A percentile compares a stretch with the other conserved stretches of the same genome.
Evolutionary conservation across 495 filamentous ascomycete genomes (phyloP).

Genomic region (Aspergillus biplanus): DNA sequence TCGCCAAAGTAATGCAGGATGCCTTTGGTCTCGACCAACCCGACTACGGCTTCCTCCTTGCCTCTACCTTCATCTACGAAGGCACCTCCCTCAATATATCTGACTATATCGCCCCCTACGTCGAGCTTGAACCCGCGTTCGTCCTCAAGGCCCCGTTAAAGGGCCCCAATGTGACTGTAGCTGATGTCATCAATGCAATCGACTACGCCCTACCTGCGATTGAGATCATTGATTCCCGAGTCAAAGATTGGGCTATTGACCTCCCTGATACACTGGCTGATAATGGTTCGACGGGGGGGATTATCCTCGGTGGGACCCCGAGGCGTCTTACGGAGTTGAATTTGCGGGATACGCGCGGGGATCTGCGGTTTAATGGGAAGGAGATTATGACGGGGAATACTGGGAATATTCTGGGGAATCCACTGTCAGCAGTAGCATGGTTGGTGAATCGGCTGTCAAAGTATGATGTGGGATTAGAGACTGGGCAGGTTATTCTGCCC

Average conservation of each 20-base stretch:
- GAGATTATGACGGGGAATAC: constrained; percentile 30
- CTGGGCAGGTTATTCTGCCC: constrained; percentile 26
- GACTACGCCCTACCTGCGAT: constrained; percentile 31
- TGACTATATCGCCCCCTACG: constrained; percentile 28
- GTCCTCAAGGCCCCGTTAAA: constrained; percentile 21
- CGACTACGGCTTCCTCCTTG: constrained; percentile 28
- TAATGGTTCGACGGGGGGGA: constrained; percentile 26
- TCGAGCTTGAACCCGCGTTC: constrained; percentile 29
- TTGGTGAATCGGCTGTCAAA: constrained; percentile 25
- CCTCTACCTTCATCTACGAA: constrained; percentile 26
- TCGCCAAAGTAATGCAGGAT: constrained; percentile 31
- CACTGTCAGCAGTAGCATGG: constrained; percentile 27
- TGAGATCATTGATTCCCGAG: constrained; percentile 30
- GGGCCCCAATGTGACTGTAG: constrained; percentile 28
- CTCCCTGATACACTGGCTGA: constrained; percentile 29
- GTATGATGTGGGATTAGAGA: constrained; percentile 27
- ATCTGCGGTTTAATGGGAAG: constrained; percentile 24
- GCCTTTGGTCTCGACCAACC: constrained; percentile 29
- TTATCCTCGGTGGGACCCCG: constrained; percentile 29
- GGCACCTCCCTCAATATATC: constrained; percentile 17
- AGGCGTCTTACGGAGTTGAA: constrained; percentile 23
- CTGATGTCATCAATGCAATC: constrained; percentile 28
- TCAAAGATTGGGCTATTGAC: constrained; percentile 31
- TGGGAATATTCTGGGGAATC: constrained; percentile 28
- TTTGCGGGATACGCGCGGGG: constrained; percentile 23